Evolutionary conservation across 257 asterid genomes (phyloP), one percentile per base, ranked within the genome.

Genomic region (Capsicum chinense): DNA sequence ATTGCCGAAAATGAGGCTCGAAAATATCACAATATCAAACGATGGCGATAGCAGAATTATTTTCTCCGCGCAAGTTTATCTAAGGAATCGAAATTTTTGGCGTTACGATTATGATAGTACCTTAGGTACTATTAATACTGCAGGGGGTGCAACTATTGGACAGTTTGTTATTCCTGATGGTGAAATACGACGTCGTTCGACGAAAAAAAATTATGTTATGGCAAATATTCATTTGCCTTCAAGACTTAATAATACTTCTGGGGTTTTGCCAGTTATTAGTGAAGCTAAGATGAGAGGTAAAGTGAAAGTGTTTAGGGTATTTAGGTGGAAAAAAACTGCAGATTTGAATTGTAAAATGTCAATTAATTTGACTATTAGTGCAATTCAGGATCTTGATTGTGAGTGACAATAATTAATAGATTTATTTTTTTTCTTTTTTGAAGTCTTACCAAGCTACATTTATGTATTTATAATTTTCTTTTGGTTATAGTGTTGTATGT

Each of bases 281-380:
- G 82, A 82, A 70, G 89, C 92, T 5, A 82, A 52, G 63, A 11
- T 92, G 79, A 90, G 87, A 16, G 96, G 96, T 2, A 88, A 89
- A 86, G 88, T 92, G 79, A 86, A 85, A 39, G 26, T 89, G 56
- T 9, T 90, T 79, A 86, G 62, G 87, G 88, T 92, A 15, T 73
- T 92, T 1, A 86, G 87, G 83, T 91, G 78, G 90, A 87, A 47
- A 66, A 90, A 87, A 86, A 8, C 66, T 4, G 93, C 90, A 7
- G 62, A 86, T 3, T 84, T 92, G 92, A 81, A 16, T 7, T 92
- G 96, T 67, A 81, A 84, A 7, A 84, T 92, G 86, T 78, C 48
- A 0, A n/a, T 91, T 16, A 87, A 87, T 63, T 81, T 91, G 82
- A n/a, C 89, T 0, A 84, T 86, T 0, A 87, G 85, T 85, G 21